These are phyloP conservation scores for Venturia pyrina DNA, from an alignment of 2,329 filamentous ascomycete species.

Conservation along the genomic window DNA sequence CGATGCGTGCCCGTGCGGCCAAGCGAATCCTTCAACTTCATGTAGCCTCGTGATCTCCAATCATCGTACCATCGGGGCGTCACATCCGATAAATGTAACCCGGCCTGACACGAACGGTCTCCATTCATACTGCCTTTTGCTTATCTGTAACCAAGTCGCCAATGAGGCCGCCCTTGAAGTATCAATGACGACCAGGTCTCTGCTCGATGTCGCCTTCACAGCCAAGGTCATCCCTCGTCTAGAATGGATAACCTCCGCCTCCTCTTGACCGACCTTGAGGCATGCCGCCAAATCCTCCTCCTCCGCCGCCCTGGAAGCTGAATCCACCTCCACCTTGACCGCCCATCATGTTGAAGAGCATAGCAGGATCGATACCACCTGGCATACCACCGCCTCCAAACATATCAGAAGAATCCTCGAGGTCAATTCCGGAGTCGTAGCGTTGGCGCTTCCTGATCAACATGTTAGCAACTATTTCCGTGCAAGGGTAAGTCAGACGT, in stretches of 20 bases:
- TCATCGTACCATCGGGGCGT: not conserved
- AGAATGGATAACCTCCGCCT: slow-evolving; percentile 1
- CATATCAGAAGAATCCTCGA: slow-evolving; percentile 80
- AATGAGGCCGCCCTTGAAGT: not conserved
- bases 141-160: not conserved
- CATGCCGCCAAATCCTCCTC: slow-evolving; percentile 9
- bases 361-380: slow-evolving; percentile 58
- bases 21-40: not conserved
- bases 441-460: slow-evolving; percentile 64
- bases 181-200: not conserved
- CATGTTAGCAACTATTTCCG: slow-evolving; percentile 13
- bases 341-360: slow-evolving; percentile 74
- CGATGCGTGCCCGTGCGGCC: not conserved
- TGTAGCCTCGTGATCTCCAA: not conserved
- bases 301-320: not conserved
- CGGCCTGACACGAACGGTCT: not conserved
- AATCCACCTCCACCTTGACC: slow-evolving; percentile 27
- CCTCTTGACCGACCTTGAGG: slow-evolving; percentile 4
- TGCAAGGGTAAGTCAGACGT: slow-evolving; percentile 6
- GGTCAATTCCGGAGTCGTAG: slow-evolving; percentile 88
- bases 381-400: slow-evolving; percentile 44
- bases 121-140: not conserved
- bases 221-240: not conserved
- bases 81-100: not conserved
- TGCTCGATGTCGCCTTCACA: not conserved